Percentiles rank a stretch among this genome's conserved stretches.
phyloP scores from a whole-genome alignment of 1,284 basidiomycete genomes.

The Anthracocystis walkeri region DNA sequence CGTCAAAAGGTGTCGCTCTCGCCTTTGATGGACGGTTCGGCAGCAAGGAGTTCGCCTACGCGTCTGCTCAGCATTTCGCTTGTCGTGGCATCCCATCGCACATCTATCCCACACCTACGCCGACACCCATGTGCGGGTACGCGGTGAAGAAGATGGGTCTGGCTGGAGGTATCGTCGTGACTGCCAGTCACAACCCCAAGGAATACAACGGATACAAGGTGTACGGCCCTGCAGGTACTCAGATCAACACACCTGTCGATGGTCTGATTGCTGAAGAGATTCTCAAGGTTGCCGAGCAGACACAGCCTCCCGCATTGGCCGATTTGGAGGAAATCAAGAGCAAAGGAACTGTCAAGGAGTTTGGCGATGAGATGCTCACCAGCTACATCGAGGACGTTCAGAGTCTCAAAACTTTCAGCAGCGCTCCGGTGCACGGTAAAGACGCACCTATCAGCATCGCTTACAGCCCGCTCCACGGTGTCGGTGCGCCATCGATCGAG shows the following conservation, averaged over 20 bases:
- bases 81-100: slow-evolving; percentile 47
- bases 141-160: slow-evolving; percentile 57
- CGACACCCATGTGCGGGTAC: slow-evolving; percentile 60
- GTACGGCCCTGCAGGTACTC: slow-evolving; percentile 56
- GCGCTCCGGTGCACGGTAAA: slow-evolving; percentile 13
- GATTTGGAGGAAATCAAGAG: slow-evolving; percentile 34
- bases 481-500: slow-evolving; percentile 53
- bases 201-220: slow-evolving; percentile 66
- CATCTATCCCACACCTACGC: slow-evolving; percentile 49
- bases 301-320: slow-evolving; percentile 19
- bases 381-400: slow-evolving; percentile 51
- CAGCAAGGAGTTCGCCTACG: slow-evolving; percentile 53
- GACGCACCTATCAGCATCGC: slow-evolving; percentile 47
- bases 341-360: slow-evolving; percentile 29
- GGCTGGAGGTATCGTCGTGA: slow-evolving; percentile 62
- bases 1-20: slow-evolving; percentile 58
- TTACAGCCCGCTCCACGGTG: slow-evolving; percentile 63
- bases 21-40: slow-evolving; percentile 63
- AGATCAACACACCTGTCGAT: slow-evolving; percentile 65
- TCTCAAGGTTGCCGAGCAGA: slow-evolving; percentile 39
- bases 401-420: slow-evolving; percentile 23
- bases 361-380: slow-evolving; percentile 49
- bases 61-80: slow-evolving; percentile 57
- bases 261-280: slow-evolving; percentile 58
- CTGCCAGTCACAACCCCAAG: slow-evolving; percentile 63